These are phyloP conservation scores for Cupressus sempervirens DNA, from an alignment of 75 land plant species.

Conservation along the genomic window DNA sequence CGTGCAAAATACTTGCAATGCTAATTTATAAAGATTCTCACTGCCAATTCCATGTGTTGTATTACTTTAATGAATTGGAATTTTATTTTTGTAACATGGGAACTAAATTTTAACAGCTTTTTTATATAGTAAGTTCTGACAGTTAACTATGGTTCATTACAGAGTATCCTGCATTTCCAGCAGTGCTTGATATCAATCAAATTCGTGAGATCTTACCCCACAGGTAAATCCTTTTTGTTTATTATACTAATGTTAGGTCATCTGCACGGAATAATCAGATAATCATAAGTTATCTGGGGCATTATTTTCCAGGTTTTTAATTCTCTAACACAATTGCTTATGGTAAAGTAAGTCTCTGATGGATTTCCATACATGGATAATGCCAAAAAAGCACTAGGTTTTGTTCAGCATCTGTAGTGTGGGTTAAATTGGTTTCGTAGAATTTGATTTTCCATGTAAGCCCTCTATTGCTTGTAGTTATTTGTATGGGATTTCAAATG, in stretches of 20 bases:
- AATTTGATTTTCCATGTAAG: not conserved
- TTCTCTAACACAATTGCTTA: not conserved
- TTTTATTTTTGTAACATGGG: not conserved
- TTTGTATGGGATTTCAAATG: not conserved
- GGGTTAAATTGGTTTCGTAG: not conserved
- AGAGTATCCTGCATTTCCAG: conserved; percentile 78
- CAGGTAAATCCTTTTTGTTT: conserved; percentile 33
- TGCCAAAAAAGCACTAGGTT: not conserved
- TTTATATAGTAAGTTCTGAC: not conserved
- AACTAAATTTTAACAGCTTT: not conserved
- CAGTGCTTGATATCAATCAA: conserved; percentile 88
- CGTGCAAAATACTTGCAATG: no score
- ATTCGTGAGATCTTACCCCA: conserved; percentile 91
- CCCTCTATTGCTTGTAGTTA: not conserved
- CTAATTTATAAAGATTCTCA: not conserved
- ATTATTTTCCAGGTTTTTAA: not conserved
- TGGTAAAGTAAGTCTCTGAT: not conserved
- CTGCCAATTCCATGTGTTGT: not conserved
- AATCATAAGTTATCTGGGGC: not conserved
- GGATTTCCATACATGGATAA: not conserved
- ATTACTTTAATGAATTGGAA: not conserved
- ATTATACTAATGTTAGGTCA: not conserved
- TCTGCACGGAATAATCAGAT: not conserved
- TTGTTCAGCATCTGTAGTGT: not conserved
- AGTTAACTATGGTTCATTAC: conserved; percentile 1